Evolutionary conservation across 225 moss, liverwort and hornwort genomes (phyloP).

Genomic region (Sphagnum contortum): DNA sequence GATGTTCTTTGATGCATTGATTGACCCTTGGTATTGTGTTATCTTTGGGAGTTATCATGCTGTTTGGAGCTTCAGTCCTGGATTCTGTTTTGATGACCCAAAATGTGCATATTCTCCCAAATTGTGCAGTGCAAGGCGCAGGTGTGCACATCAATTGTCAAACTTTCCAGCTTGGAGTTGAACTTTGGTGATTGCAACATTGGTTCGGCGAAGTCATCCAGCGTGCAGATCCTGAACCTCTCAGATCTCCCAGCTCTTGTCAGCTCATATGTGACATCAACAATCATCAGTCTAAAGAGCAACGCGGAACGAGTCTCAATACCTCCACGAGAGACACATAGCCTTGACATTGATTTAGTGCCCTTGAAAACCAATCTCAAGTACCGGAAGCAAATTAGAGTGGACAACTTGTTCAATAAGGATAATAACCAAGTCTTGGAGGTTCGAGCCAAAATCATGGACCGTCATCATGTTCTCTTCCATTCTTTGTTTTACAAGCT

Average conservation of each 20-base stretch:
- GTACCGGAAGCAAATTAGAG: constrained; percentile 82
- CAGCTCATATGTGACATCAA: constrained; percentile 78
- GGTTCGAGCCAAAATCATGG: constrained; percentile 89
- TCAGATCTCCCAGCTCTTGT: constrained; percentile 89
- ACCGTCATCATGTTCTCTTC: constrained; percentile 88
- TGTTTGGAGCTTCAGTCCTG: too few relatives aligned
- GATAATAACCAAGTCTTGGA: constrained; percentile 79
- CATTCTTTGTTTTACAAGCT: constrained; percentile 84
- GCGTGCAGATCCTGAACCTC: constrained; percentile 78
- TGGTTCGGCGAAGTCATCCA: constrained; percentile 74
- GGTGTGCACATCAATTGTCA: constrained; percentile 82
- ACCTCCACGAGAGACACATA: constrained; percentile 65
- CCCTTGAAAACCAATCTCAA: constrained; percentile 90
- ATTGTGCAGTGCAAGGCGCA: constrained; percentile 83
- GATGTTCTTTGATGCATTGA: too few relatives aligned
- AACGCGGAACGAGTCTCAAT: constrained; percentile 76
- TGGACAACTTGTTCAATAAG: constrained; percentile 80
- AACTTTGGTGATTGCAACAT: constrained; percentile 93
- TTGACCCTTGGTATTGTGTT: too few relatives aligned
- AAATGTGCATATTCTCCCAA: neutral
- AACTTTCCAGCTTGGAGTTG: constrained; percentile 75
- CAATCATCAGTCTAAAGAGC: constrained; percentile 76
- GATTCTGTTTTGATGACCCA: too few relatives aligned
- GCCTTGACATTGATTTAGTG: constrained; percentile 83
- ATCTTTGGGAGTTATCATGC: too few relatives aligned